Evolutionary conservation across 2,329 filamentous ascomycete species (phyloP).

Genomic region (Helminthosporium solani): DNA sequence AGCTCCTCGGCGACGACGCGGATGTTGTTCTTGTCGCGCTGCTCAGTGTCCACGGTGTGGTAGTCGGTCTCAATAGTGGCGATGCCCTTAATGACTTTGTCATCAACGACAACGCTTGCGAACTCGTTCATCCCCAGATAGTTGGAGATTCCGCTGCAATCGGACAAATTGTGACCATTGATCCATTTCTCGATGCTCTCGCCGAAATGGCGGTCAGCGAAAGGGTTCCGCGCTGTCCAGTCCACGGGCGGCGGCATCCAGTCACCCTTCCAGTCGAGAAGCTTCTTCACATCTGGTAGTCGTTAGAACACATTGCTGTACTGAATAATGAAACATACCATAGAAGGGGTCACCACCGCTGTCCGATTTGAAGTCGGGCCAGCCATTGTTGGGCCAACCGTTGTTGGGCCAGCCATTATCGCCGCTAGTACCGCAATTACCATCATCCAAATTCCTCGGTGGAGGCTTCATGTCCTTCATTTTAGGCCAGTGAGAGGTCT

Average conservation of each 20-base stretch:
- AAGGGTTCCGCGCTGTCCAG: conserved; percentile 44
- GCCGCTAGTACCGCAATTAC: conserved; percentile 20
- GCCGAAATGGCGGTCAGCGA: conserved; percentile 32
- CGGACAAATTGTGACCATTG: conserved; percentile 13
- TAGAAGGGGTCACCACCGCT: conserved; percentile 36
- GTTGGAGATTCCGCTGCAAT: conserved; percentile 9
- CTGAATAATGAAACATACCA: conserved; percentile 4
- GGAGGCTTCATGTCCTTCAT: conserved; percentile 26
- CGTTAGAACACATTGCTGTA: background rate
- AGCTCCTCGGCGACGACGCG: conserved; percentile 1
- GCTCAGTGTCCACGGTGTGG: background rate
- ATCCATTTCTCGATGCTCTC: conserved; percentile 38
- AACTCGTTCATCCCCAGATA: background rate
- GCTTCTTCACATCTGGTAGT: conserved; percentile 28
- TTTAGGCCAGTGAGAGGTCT: conserved; percentile 27
- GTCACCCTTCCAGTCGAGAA: conserved; percentile 49
- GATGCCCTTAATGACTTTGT: background rate
- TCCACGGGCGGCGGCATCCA: conserved; percentile 50
- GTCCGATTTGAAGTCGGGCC: conserved; percentile 18
- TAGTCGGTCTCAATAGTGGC: background rate
- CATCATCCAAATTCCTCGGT: conserved; percentile 17
- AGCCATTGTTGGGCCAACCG: background rate
- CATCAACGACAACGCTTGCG: background rate
- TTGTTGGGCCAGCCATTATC: background rate
- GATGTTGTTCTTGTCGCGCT: conserved; percentile 6